Evolutionary conservation across 805 yeast genomes (phyloP), one percentile per base, ranked within the genome.

Genomic region (Zygosaccharomyces lentus): DNA sequence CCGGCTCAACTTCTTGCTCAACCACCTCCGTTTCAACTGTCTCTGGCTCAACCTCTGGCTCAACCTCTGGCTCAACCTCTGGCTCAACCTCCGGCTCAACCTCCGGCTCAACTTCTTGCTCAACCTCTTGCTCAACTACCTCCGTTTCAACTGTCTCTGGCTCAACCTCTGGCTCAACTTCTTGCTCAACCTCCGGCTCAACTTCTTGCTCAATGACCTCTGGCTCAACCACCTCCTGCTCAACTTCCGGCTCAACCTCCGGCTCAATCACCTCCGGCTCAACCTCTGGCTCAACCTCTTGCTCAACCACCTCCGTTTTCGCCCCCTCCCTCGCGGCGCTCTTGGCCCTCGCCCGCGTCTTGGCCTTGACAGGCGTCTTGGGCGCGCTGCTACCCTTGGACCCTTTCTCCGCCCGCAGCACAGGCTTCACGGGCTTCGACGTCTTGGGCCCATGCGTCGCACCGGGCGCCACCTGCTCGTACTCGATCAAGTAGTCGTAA

Each of bases 321-420:
- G 15, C 46, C 3, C 23, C 41, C 27, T n/a, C 41, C 27, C 9
- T 41, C 15, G 26, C 46, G 17, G 26, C 41, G 15, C 16, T 16
- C 13, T 34, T 19, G 21, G 21, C 37, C 21, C 19, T 26, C 23
- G 12, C 46, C 35, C 13, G 39, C 12, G 27, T 25, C 25, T 17
- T 43, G 12, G 24, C 47, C 36, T 42, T 38, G 13, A 13, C 13
- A 16, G 19, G 48, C 31, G 27, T 30, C 34, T 34, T 21, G 40
- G n/a, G 34, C 29, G n/a, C 16, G 41, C 10, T 34, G 17, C 9
- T 27, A 19, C 10, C 23, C 46, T 16, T 32, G 21, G 21, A 19
- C 41, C 19, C 46, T 9, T 41, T 38, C 16, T 46, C 37, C 5
- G 44, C 44, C 16, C 49, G 46, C 9, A 21, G 29, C 13, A 38